Evolutionary conservation across 2,329 filamentous ascomycete genomes (phyloP).

Genomic region (Ceratocystiopsis sp.): DNA sequence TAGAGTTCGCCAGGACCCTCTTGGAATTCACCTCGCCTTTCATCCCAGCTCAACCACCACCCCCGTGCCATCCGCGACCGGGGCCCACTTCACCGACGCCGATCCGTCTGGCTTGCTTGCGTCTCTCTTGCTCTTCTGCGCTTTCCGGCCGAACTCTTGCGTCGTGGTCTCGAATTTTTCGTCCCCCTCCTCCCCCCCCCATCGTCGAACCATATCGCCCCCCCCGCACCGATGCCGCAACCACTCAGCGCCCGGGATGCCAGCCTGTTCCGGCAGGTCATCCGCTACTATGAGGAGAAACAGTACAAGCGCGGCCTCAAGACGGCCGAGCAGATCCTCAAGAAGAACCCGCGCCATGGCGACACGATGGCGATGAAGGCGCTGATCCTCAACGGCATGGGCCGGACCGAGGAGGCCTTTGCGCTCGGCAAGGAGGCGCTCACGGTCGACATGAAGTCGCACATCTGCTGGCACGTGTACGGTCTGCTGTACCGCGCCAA

Average conservation of each 20-base stretch:
- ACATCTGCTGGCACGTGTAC: slow-evolving; percentile 99
- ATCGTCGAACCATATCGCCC: slow-evolving; percentile 3
- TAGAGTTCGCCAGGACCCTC: too few relatives aligned
- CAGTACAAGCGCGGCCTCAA: slow-evolving; percentile 94
- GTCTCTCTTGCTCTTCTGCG: too few relatives aligned
- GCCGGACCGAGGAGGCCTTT: slow-evolving; percentile 89
- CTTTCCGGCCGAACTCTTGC: too few relatives aligned
- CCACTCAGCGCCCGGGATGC: slow-evolving; percentile 72
- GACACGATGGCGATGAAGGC: slow-evolving; percentile 99
- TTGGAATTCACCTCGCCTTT: too few relatives aligned
- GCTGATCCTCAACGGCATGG: slow-evolving; percentile 82
- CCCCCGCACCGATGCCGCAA: slow-evolving; percentile 43
- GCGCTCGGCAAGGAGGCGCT: slow-evolving; percentile 80
- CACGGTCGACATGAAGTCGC: slow-evolving; percentile 94
- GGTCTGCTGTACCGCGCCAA: slow-evolving; percentile 80
- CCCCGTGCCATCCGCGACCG: too few relatives aligned
- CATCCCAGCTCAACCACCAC: too few relatives aligned
- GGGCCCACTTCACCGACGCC: too few relatives aligned
- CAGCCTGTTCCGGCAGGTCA: slow-evolving; percentile 83
- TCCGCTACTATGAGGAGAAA: slow-evolving; percentile 94
- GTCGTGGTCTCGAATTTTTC: background rate
- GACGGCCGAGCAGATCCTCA: slow-evolving; percentile 87
- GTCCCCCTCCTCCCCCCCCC: background rate
- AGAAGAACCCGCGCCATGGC: slow-evolving; percentile 88
- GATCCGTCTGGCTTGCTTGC: too few relatives aligned